Base-by-base conservation (phyloP, 2,329 filamentous ascomycete species). In the Epichloe coenophiala region DNA sequence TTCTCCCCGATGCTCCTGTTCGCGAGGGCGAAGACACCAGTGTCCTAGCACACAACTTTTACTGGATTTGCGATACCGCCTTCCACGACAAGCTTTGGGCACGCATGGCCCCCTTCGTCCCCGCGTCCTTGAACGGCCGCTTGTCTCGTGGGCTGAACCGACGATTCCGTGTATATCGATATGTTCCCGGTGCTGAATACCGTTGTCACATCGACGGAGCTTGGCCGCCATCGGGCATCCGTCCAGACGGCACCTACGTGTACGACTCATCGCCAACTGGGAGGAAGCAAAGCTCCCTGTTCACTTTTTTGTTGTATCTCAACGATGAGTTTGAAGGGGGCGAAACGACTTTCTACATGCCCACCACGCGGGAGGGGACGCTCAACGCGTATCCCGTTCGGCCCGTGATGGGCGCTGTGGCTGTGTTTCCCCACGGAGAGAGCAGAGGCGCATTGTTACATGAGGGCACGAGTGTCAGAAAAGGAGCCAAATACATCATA, bases 241-340 rank as follows among this genome's bases (percentile, higher is more conserved):
- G 74, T 1, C 65, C 76, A 0, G 70, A 74, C 48, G 73, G 77
- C 55, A 73, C 68, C 1, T 86, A 86, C 51, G 71, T 83, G 3
- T 87, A 86, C 62, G 83, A 87, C 56, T 67, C 75, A 1, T 86
- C 82, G 1, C 81, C 82, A 0, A 54, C 70, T 1, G 69, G 68
- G 0, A 74, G 74, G 33, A 79, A 74, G 56, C 82, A 85, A 61
- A 84, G 80, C 27, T 84, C 80, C 67, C 67, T 86, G 2, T 86
- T 83, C 56, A 86, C 82, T 0, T 85, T 86, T 59, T 63, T 86
- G 15, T 72, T 86, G 2, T 86, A 86, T 56, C 69, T 86, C 2
- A 85, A 85, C 47, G 82, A 86, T 54, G 82, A 86, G 51, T 86
- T 86, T 49, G 77, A 83, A 56, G 81, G 80, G 9, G 83, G 83